Conservation (phyloP, 371 early-diverging fungal genomes). For the Mucor racemosus region DNA sequence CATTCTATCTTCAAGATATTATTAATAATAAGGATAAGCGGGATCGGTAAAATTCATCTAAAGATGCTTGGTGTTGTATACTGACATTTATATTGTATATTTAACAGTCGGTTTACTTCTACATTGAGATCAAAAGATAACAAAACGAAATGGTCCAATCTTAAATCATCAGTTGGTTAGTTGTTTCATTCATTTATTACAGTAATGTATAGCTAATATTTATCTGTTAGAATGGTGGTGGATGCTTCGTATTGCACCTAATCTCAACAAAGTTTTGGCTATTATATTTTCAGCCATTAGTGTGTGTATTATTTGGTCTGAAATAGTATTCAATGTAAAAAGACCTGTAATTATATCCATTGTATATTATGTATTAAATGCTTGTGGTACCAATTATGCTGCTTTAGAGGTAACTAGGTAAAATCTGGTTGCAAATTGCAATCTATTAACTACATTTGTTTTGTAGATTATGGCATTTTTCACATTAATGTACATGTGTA, state of each 20-base stretch:
- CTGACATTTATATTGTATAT: background rate
- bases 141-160: slow-evolving; percentile 11
- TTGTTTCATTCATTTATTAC: background rate
- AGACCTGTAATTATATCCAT: slow-evolving; percentile 60
- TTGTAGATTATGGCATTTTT: slow-evolving; percentile 72
- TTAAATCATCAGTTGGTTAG: slow-evolving; percentile 11
- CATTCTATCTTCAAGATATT: slow-evolving; percentile 78
- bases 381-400: slow-evolving; percentile 58
- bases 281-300: slow-evolving; percentile 68
- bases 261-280: slow-evolving; percentile 60
- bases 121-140: slow-evolving; percentile 16
- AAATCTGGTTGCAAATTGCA: background rate
- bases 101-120: slow-evolving; percentile 14
- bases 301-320: slow-evolving; percentile 87
- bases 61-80: background rate
- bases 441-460: too few relatives aligned
- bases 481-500: slow-evolving; percentile 86
- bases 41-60: slow-evolving; percentile 50
- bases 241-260: slow-evolving; percentile 75
- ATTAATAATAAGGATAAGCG: slow-evolving; percentile 63
- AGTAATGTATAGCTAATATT: background rate
- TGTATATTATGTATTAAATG: slow-evolving; percentile 50
- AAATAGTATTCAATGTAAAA: slow-evolving; percentile 79
- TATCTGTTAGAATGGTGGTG: slow-evolving; percentile 76
- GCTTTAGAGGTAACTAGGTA: slow-evolving; percentile 54